Evolutionary conservation across 768 basidiomycete species (phyloP).

Genomic region (Xerocomellus chrysenteron): DNA sequence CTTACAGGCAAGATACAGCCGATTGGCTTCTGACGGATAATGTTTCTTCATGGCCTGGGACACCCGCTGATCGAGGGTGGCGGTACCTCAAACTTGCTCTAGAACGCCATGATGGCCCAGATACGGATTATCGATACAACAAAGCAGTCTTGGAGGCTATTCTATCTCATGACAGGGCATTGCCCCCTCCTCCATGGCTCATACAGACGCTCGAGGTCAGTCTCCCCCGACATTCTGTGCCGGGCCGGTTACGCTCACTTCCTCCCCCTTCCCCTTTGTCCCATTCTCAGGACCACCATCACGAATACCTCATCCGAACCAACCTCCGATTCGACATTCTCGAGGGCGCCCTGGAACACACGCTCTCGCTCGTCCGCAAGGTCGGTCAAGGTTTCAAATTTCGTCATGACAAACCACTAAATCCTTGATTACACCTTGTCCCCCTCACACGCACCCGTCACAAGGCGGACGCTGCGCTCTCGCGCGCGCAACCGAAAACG

Average conservation of each 20-base stretch:
- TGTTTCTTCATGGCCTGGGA: conserved; percentile 81
- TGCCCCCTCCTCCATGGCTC: conserved; percentile 80
- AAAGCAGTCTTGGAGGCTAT: conserved; percentile 78
- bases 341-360: conserved; percentile 72
- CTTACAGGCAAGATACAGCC: conserved; percentile 60
- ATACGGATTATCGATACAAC: conserved; percentile 73
- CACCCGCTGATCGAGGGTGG: conserved; percentile 79
- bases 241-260: conserved; percentile 1
- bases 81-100: conserved; percentile 81
- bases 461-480: conserved; percentile 58
- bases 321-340: conserved; percentile 79
- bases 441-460: conserved; percentile 1
- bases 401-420: conserved; percentile 3
- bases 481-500: conserved; percentile 50
- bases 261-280: background rate
- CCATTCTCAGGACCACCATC: conserved; percentile 54
- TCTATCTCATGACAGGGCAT: conserved; percentile 58
- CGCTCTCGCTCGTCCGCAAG: conserved; percentile 68
- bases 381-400: conserved; percentile 39
- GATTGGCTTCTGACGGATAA: conserved; percentile 86
- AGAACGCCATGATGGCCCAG: conserved; percentile 69
- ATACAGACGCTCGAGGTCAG: conserved; percentile 69
- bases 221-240: background rate
- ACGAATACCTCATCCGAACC: conserved; percentile 79
- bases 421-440: conserved; percentile 2